Percentiles rank a stretch among this genome's conserved stretches.
phyloP scores from a whole-genome alignment of 2,329 filamentous ascomycete species.

The Exserohilum turcica region DNA sequence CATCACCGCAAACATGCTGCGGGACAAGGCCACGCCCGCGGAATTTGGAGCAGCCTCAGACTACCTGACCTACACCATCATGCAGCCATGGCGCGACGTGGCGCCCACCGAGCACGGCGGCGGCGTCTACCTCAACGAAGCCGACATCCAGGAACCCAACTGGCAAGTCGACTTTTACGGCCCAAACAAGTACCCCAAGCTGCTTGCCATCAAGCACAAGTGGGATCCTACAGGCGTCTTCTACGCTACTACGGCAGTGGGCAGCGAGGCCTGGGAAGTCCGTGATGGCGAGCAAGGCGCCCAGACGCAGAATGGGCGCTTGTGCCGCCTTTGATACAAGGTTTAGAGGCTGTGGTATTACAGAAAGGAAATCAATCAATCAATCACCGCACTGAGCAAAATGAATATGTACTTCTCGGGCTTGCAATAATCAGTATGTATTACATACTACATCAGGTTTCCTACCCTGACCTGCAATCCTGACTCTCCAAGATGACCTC shows the following conservation, averaged over 20 bases:
- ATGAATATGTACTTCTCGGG: too few relatives aligned
- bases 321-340: constrained; percentile 34
- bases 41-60: constrained; percentile 18
- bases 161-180: constrained; percentile 40
- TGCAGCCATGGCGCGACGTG: constrained; percentile 23
- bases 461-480: too few relatives aligned
- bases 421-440: too few relatives aligned
- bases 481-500: too few relatives aligned
- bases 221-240: constrained; percentile 37
- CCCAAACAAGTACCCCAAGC: constrained; percentile 27
- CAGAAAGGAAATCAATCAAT: too few relatives aligned
- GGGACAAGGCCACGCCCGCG: constrained; percentile 18
- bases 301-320: constrained; percentile 31
- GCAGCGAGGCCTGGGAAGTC: constrained; percentile 34
- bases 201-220: constrained; percentile 33
- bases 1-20: constrained; percentile 25
- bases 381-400: too few relatives aligned
- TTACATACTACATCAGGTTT: too few relatives aligned
- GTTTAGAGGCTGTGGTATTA: too few relatives aligned
- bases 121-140: constrained; percentile 38
- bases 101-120: constrained; percentile 28
- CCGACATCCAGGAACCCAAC: constrained; percentile 29
- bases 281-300: constrained; percentile 24
- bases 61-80: constrained; percentile 22
- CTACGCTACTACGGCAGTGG: constrained; percentile 30